phyloP scores from a whole-genome alignment of 768 basidiomycete species.

The Leucocoprinus sp. region DNA sequence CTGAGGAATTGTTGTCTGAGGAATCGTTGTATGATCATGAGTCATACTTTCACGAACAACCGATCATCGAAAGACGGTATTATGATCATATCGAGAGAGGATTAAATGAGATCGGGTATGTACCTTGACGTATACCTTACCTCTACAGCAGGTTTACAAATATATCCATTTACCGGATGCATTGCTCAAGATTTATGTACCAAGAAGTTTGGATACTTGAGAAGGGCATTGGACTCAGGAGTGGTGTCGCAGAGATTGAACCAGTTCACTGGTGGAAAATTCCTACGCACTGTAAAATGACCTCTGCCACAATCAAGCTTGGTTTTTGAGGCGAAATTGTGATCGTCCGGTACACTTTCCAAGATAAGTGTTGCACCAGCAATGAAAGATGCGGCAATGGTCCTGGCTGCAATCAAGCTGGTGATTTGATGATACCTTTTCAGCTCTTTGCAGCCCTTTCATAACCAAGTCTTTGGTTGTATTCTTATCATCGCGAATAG shows the following conservation, averaged over 20 bases:
- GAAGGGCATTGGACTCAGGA: conserved; percentile 48
- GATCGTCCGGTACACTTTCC: conserved; percentile 37
- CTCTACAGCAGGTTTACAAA: conserved; percentile 49
- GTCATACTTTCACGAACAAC: conserved; percentile 74
- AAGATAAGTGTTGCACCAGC: conserved; percentile 26
- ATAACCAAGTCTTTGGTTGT: no score
- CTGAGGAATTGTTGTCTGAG: conserved; percentile 72
- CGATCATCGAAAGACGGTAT: conserved; percentile 75
- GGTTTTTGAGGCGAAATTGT: no score
- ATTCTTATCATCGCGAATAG: no score
- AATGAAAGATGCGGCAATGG: conserved; percentile 54
- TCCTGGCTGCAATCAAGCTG: conserved; percentile 79
- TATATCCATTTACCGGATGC: conserved; percentile 66
- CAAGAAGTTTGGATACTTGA: conserved; percentile 19
- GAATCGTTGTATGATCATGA: conserved; percentile 62
- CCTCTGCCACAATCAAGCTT: conserved; percentile 22
- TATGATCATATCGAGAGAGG: conserved; percentile 67
- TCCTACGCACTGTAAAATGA: conserved; percentile 60
- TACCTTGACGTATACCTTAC: conserved; percentile 11
- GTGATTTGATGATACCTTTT: no score
- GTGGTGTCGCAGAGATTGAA: conserved; percentile 62
- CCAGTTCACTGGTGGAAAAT: conserved; percentile 45
- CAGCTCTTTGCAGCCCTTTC: no score
- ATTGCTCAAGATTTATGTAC: conserved; percentile 52
- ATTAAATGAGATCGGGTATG: conserved; percentile 80